These are phyloP conservation scores for Monoraphidium neglectum DNA, from an alignment of 139 green algal genomes.

Conservation along the genomic window DNA sequence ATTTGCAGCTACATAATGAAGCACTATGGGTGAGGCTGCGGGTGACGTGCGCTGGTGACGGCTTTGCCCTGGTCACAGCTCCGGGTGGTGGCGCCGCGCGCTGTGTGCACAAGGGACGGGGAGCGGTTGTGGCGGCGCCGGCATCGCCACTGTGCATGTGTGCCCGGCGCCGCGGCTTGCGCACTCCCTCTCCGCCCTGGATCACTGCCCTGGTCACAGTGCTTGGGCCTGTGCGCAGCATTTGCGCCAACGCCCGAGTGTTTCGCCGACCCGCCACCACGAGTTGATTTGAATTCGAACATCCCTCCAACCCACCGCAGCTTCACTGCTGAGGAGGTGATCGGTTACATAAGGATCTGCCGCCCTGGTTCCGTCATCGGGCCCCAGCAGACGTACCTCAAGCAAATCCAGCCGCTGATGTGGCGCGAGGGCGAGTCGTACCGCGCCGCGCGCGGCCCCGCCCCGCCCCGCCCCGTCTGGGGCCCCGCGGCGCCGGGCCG, in stretches of 20 bases:
- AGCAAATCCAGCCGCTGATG: slow-evolving; percentile 58
- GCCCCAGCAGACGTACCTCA: slow-evolving; percentile 91
- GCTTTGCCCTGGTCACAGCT: too few species aligned
- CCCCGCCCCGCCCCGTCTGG: slow-evolving; percentile 28
- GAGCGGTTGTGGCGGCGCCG: background rate
- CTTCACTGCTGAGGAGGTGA: slow-evolving; percentile 85
- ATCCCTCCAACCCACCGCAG: too few species aligned
- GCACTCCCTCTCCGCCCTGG: too few species aligned
- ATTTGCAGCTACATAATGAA: slow-evolving; percentile 96
- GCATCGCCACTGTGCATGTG: too few species aligned
- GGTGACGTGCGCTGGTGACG: background rate
- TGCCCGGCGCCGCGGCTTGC: too few species aligned
- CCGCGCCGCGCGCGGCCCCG: slow-evolving; percentile 24
- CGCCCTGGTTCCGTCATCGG: slow-evolving; percentile 92
- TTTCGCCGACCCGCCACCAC: too few species aligned
- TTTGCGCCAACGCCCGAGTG: too few species aligned
- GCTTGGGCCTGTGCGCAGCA: too few species aligned
- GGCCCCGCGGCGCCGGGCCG: slow-evolving; percentile 24
- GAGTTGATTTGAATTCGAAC: too few species aligned
- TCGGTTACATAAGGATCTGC: slow-evolving; percentile 92
- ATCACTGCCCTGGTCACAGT: too few species aligned
- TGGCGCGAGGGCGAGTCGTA: slow-evolving; percentile 59
- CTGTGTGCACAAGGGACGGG: too few species aligned
- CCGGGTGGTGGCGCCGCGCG: too few species aligned
- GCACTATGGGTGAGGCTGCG: slow-evolving; percentile 71